Evolutionary conservation across 202 grass and related monocot species (phyloP).

Genomic region (Carex arenaria): DNA sequence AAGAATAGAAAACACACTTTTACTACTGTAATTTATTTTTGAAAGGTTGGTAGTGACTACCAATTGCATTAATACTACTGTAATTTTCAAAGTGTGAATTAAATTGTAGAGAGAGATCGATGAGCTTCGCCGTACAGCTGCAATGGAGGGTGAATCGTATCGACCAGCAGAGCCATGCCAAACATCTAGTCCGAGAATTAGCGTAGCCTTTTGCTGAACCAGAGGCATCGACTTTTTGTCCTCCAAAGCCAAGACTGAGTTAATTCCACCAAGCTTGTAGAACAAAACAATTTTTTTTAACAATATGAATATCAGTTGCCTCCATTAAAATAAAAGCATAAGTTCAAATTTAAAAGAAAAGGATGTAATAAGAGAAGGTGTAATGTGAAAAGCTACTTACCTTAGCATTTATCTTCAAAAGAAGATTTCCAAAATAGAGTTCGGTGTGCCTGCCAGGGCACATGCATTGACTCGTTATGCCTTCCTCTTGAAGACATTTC

Average conservation of each 20-base stretch:
- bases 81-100: not conserved
- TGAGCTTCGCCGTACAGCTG: not conserved
- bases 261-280: slow-evolving; percentile 63
- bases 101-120: not conserved
- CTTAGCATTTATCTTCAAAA: slow-evolving; percentile 87
- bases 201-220: slow-evolving; percentile 40
- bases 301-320: no score
- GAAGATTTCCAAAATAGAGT: slow-evolving; percentile 71
- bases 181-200: slow-evolving; percentile 85
- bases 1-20: not conserved
- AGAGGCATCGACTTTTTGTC: slow-evolving; percentile 33
- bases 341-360: slow-evolving; percentile 1
- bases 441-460: slow-evolving; percentile 67
- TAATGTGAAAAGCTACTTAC: slow-evolving; percentile 17
- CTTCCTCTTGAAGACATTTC: slow-evolving; percentile 76
- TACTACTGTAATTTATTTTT: not conserved
- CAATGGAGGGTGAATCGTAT: slow-evolving; percentile 22
- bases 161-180: slow-evolving; percentile 54
- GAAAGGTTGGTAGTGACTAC: no score
- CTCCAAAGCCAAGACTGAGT: slow-evolving; percentile 59
- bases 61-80: not conserved
- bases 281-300: slow-evolving; percentile 13
- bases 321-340: no score
- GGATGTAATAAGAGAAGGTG: not conserved
- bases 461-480: slow-evolving; percentile 78